phyloP scores from a whole-genome alignment of 345 rosid species.

The Boechera stricta region DNA sequence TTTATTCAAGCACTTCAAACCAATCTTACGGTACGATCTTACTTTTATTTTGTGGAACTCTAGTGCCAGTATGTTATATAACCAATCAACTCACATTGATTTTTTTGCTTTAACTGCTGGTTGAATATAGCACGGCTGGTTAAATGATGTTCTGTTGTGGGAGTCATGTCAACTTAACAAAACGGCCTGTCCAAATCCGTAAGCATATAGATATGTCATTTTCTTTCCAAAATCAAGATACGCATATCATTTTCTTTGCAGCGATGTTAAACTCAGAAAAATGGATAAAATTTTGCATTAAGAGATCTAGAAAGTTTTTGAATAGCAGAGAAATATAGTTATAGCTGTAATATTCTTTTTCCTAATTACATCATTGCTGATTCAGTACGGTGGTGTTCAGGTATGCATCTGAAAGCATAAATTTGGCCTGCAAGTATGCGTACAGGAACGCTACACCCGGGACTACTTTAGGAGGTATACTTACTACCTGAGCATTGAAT shows the following conservation, averaged over 20 bases:
- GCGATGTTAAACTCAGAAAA: neutral
- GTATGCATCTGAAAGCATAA: conserved; percentile 89
- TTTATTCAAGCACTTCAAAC: conserved; percentile 72
- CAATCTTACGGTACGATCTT: conserved; percentile 66
- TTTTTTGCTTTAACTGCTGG: neutral
- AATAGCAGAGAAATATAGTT: neutral
- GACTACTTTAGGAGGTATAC: conserved; percentile 76
- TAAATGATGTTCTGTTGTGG: conserved; percentile 63
- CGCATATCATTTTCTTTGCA: neutral
- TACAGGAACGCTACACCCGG: conserved; percentile 92
- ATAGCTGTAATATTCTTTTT: neutral
- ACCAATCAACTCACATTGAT: conserved; percentile 1
- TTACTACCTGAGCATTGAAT: neutral
- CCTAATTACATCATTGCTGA: conserved; percentile 6
- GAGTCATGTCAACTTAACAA: conserved; percentile 60
- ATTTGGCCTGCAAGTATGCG: conserved; percentile 84
- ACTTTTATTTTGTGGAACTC: conserved; percentile 12
- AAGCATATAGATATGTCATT: conserved; percentile 40
- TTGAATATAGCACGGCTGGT: conserved; percentile 61
- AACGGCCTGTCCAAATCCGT: conserved; percentile 85
- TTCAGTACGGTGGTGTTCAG: conserved; percentile 46
- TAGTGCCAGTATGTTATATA: neutral
- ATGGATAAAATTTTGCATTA: neutral
- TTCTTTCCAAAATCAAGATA: conserved; percentile 1
- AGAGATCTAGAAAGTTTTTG: neutral